Conservation (phyloP, 192 early-diverging fungal species). For the Jimgerdemannia flammicorona region DNA sequence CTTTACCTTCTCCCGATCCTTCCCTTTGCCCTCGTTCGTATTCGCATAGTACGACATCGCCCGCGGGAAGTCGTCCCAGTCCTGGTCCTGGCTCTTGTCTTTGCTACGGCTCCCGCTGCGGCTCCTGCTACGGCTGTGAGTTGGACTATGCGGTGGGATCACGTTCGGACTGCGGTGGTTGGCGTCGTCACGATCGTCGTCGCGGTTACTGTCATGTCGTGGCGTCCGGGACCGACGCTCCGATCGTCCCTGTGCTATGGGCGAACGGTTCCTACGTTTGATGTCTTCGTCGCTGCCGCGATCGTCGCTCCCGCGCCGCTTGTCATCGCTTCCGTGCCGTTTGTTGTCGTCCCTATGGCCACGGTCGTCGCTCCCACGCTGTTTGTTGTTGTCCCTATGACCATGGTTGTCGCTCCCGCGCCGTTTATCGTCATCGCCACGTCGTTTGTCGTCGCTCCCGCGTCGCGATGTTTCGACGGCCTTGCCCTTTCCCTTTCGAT, state of each 20-base stretch:
- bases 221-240: background rate
- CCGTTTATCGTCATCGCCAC: background rate
- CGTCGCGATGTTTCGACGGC: slow-evolving; percentile 2
- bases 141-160: background rate
- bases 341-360: too few relatives aligned
- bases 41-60: background rate
- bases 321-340: too few relatives aligned
- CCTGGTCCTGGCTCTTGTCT: slow-evolving; percentile 6
- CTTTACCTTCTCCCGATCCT: background rate
- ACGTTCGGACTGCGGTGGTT: slow-evolving; percentile 1
- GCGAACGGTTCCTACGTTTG: background rate
- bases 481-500: slow-evolving; percentile 7
- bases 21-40: background rate
- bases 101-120: slow-evolving; percentile 8
- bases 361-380: too few relatives aligned
- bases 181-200: slow-evolving; percentile 4
- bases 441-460: background rate
- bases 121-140: slow-evolving; percentile 7
- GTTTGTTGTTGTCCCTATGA: too few relatives aligned
- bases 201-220: slow-evolving; percentile 8
- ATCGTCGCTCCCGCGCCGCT: background rate
- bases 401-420: background rate
- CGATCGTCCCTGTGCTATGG: too few relatives aligned
- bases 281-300: background rate
- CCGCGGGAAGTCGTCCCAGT: background rate